Evolutionary conservation across 768 basidiomycete genomes (phyloP).

Genomic region (Termitomyces sp.): DNA sequence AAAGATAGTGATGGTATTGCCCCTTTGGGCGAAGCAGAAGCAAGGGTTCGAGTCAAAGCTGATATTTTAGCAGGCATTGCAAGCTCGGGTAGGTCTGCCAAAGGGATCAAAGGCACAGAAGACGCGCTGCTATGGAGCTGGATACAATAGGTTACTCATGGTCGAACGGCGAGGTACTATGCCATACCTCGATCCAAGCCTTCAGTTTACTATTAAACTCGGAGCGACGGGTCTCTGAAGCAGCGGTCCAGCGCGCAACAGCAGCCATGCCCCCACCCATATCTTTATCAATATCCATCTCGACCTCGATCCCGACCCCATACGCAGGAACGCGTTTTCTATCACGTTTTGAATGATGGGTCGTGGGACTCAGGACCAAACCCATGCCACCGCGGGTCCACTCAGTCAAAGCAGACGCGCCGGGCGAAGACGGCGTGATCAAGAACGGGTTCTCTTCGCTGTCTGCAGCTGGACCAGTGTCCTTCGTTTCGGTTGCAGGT

Average conservation of each 20-base stretch:
- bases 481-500: conserved; percentile 14
- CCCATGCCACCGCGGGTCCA: conserved; percentile 84
- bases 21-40: conserved; percentile 69
- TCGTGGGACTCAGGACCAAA: conserved; percentile 64
- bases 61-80: conserved; percentile 49
- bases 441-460: conserved; percentile 75
- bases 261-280: conserved; percentile 84
- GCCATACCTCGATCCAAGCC: conserved; percentile 56
- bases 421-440: conserved; percentile 23
- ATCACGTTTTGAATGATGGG: conserved; percentile 60
- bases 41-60: conserved; percentile 62
- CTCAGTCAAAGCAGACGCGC: conserved; percentile 32
- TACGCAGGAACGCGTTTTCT: conserved; percentile 72
- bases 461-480: conserved; percentile 10
- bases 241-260: conserved; percentile 82
- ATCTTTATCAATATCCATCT: conserved; percentile 77
- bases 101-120: conserved; percentile 52
- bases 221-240: conserved; percentile 52
- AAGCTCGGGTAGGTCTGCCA: conserved; percentile 61
- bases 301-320: conserved; percentile 83
- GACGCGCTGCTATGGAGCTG: conserved; percentile 45
- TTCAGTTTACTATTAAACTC: conserved; percentile 55
- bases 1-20: conserved; percentile 32
- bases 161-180: not conserved
- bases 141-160: conserved; percentile 1